Percentiles rank a stretch among this genome's conserved stretches.
phyloP scores from a whole-genome alignment of 495 filamentous ascomycete genomes.

The Tuber borchii region DNA sequence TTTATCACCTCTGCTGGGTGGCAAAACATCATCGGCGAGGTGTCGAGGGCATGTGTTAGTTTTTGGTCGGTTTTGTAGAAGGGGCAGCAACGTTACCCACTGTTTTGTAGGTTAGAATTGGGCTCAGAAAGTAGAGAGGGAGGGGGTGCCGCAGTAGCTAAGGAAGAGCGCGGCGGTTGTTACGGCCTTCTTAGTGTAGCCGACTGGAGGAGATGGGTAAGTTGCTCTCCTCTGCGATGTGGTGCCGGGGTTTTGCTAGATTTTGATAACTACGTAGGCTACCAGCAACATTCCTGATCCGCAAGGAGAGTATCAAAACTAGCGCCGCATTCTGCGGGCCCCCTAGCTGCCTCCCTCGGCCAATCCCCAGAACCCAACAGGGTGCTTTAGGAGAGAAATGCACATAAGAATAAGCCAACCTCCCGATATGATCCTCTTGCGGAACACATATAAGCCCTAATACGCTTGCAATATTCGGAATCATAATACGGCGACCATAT shows the following conservation, averaged over 20 bases:
- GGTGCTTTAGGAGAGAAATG: not conserved
- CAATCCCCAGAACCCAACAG: not conserved
- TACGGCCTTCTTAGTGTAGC: conserved; percentile 59
- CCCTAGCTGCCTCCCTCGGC: conserved; percentile 44
- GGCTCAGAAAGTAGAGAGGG: not conserved
- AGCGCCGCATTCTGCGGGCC: conserved; percentile 58
- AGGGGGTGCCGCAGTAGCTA: conserved; percentile 42
- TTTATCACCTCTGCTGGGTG: conserved; percentile 51
- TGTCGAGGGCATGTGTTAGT: conserved; percentile 54
- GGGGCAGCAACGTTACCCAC: conserved; percentile 53
- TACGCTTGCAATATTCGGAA: conserved; percentile 51
- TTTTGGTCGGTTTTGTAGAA: conserved; percentile 56
- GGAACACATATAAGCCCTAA: conserved; percentile 54
- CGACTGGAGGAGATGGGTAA: conserved; percentile 22
- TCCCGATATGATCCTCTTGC: conserved; percentile 46
- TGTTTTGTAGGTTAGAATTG: conserved; percentile 34
- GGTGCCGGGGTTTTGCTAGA: not conserved
- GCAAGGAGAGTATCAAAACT: conserved; percentile 54
- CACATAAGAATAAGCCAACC: conserved; percentile 52
- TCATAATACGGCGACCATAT: conserved; percentile 52
- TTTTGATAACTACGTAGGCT: conserved; percentile 18
- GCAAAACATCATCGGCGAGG: conserved; percentile 59
- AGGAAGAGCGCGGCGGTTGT: conserved; percentile 55
- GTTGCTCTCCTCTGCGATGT: conserved; percentile 17
- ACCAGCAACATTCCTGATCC: conserved; percentile 52